These are phyloP conservation scores for Xylaria sp. DNA, from an alignment of 2,329 filamentous ascomycete species.

Conservation along the genomic window DNA sequence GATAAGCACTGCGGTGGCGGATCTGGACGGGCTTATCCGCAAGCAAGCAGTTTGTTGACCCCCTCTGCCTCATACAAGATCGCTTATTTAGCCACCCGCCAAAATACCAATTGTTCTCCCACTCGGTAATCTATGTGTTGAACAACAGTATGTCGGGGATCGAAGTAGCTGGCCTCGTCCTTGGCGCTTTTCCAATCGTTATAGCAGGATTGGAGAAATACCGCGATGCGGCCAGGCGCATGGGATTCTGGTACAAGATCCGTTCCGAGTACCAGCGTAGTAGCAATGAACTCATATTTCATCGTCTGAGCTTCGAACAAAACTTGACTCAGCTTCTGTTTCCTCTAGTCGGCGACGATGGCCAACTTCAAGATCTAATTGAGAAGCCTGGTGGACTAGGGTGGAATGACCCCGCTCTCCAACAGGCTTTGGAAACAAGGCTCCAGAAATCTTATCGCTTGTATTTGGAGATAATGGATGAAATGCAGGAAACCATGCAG, in stretches of 20 bases:
- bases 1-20: too few species aligned
- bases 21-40: too few species aligned
- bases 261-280: constrained; percentile 25
- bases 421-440: constrained; percentile 1
- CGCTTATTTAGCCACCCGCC: background rate
- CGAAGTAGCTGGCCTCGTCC: constrained; percentile 32
- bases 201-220: constrained; percentile 31
- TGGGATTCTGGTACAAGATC: constrained; percentile 31
- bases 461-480: constrained; percentile 6
- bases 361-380: constrained; percentile 26
- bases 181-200: constrained; percentile 33
- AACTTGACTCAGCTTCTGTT: constrained; percentile 33
- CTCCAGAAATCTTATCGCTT: constrained; percentile 8
- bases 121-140: background rate
- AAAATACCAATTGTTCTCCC: background rate
- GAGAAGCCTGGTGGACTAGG: constrained; percentile 9
- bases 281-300: constrained; percentile 25
- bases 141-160: constrained; percentile 30
- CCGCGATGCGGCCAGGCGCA: constrained; percentile 21
- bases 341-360: constrained; percentile 30
- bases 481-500: constrained; percentile 11
- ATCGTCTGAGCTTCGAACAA: constrained; percentile 18
- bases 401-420: constrained; percentile 3
- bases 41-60: background rate
- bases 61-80: background rate